Conservation (phyloP, 2,329 filamentous ascomycete species). For the Rhinocladiella similis region DNA sequence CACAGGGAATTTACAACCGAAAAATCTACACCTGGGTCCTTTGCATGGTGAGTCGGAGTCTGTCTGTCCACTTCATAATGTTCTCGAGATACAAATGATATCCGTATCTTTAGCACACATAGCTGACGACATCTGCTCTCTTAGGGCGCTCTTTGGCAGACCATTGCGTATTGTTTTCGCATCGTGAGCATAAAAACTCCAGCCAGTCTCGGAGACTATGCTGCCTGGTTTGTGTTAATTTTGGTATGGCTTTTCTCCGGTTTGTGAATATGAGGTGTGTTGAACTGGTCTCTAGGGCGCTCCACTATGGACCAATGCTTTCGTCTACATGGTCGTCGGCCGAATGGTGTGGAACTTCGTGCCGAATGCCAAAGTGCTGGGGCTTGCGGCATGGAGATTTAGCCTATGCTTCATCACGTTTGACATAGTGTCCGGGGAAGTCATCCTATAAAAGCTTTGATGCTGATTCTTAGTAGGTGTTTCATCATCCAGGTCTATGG, state of each 20-base stretch:
- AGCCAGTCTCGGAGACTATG: neutral
- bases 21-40: neutral
- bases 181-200: neutral
- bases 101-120: neutral
- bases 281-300: neutral
- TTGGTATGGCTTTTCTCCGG: neutral
- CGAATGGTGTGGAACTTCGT: slow-evolving; percentile 46
- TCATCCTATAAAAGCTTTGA: neutral
- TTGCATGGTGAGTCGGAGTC: neutral
- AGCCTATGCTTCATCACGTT: slow-evolving; percentile 41
- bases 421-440: slow-evolving; percentile 34
- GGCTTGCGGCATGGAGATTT: slow-evolving; percentile 37
- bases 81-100: too few species aligned
- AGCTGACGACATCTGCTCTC: neutral
- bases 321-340: slow-evolving; percentile 46
- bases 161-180: neutral
- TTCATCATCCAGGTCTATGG: slow-evolving; percentile 3
- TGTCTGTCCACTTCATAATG: neutral
- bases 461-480: neutral
- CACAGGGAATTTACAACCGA: neutral
- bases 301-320: slow-evolving; percentile 37
- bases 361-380: slow-evolving; percentile 38
- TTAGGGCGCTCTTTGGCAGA: slow-evolving; percentile 4
- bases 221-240: neutral
- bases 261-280: neutral